Evolutionary conservation across 768 basidiomycete genomes (phyloP).

Genomic region (Kwoniella bestiolae): DNA sequence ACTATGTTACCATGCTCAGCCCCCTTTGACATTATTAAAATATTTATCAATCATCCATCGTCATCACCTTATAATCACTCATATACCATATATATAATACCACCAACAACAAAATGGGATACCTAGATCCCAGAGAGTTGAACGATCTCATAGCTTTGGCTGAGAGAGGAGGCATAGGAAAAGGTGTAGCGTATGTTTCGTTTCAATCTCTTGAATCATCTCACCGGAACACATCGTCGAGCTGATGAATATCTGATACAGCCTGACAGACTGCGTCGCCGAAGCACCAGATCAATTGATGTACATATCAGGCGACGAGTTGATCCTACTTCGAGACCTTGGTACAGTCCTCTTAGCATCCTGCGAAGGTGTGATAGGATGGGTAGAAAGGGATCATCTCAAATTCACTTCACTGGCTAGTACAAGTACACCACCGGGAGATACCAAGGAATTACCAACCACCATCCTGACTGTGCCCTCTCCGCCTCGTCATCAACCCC

Average conservation of each 20-base stretch:
- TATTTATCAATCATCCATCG: neutral
- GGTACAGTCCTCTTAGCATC: constrained; percentile 36
- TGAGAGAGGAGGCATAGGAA: constrained; percentile 44
- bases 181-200: constrained; percentile 44
- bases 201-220: neutral
- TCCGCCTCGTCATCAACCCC: constrained; percentile 23
- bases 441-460: constrained; percentile 9
- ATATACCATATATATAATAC: neutral
- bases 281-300: constrained; percentile 50
- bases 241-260: constrained; percentile 5
- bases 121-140: constrained; percentile 46
- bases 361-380: constrained; percentile 52
- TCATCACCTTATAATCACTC: too few species aligned
- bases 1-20: neutral
- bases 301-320: constrained; percentile 48
- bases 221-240: neutral
- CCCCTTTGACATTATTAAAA: neutral
- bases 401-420: constrained; percentile 27
- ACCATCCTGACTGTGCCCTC: constrained; percentile 43
- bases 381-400: constrained; percentile 41
- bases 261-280: constrained; percentile 45
- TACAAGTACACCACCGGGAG: constrained; percentile 6
- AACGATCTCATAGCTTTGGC: constrained; percentile 43
- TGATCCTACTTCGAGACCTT: constrained; percentile 46
- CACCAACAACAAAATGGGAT: constrained; percentile 15